Evolutionary conservation across 1,284 basidiomycete species (phyloP).

Genomic region (Coniferiporia weirii): DNA sequence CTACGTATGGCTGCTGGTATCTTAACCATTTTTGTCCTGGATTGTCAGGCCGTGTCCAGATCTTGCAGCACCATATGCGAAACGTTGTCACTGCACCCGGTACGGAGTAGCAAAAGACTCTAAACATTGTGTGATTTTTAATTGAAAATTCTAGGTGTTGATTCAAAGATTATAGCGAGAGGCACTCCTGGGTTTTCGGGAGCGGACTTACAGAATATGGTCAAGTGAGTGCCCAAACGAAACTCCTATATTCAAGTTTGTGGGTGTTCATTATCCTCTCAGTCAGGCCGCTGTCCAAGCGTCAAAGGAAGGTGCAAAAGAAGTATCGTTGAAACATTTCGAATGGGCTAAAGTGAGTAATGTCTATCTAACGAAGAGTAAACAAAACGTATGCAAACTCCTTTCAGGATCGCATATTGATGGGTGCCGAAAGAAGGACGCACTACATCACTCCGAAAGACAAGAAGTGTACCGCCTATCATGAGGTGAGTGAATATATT

Average conservation of each 20-base stretch:
- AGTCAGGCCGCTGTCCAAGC: conserved; percentile 91
- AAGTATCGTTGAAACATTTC: conserved; percentile 78
- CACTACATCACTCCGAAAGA: conserved; percentile 81
- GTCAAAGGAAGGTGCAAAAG: conserved; percentile 70
- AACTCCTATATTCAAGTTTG: neutral
- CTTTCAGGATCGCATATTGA: conserved; percentile 79
- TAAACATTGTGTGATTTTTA: neutral
- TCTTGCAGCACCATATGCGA: conserved; percentile 85
- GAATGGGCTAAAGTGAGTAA: conserved; percentile 86
- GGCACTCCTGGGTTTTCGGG: conserved; percentile 91
- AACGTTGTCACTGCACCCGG: conserved; percentile 63
- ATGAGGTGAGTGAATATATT: conserved; percentile 54
- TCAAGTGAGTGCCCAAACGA: conserved; percentile 57
- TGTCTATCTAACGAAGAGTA: conserved; percentile 11
- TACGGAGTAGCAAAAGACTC: conserved; percentile 27
- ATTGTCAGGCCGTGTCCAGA: conserved; percentile 59
- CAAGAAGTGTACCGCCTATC: conserved; percentile 88
- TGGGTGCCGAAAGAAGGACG: conserved; percentile 91
- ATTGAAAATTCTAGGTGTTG: conserved; percentile 50
- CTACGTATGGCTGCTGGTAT: neutral
- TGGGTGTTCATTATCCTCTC: neutral
- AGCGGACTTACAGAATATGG: conserved; percentile 90
- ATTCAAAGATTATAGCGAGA: conserved; percentile 80
- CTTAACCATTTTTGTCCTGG: conserved; percentile 32
- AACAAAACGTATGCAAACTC: neutral